phyloP scores from a whole-genome alignment of 345 rosid genomes.

The Hirschfeldia incana region DNA sequence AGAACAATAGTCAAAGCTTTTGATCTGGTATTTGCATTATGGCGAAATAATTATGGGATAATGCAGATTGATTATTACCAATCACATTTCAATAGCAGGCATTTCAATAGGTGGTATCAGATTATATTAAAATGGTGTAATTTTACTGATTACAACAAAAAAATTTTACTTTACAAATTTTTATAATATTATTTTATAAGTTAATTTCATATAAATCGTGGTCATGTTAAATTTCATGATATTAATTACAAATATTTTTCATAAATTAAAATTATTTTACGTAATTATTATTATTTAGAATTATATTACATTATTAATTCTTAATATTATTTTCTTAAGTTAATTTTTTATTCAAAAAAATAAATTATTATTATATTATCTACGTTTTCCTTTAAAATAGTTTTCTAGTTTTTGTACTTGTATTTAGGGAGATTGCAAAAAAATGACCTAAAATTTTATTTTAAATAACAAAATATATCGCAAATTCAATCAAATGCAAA shows the following conservation, averaged over 20 bases:
- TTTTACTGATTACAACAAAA: background rate
- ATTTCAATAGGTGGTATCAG: background rate
- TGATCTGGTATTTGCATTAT: background rate
- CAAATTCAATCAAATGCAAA: no score
- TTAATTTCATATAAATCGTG: background rate
- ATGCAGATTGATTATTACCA: background rate
- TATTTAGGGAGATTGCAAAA: no score
- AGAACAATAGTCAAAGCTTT: conserved; percentile 18
- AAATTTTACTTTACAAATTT: background rate
- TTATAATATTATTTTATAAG: background rate
- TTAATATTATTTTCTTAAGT: no score
- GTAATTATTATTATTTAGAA: no score
- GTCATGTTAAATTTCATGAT: background rate
- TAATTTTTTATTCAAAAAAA: no score
- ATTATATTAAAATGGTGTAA: background rate
- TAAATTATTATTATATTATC: no score
- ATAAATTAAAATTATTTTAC: no score
- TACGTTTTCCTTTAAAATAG: no score
- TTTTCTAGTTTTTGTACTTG: no score
- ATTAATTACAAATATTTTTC: background rate
- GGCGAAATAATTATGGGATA: conserved; percentile 2
- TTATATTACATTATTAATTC: background rate
- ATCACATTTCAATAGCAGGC: background rate
- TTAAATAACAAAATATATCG: no score
- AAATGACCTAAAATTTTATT: no score